Evolutionary conservation across 345 rosid species (phyloP).

Genomic region (Gossypium sturtianum): DNA sequence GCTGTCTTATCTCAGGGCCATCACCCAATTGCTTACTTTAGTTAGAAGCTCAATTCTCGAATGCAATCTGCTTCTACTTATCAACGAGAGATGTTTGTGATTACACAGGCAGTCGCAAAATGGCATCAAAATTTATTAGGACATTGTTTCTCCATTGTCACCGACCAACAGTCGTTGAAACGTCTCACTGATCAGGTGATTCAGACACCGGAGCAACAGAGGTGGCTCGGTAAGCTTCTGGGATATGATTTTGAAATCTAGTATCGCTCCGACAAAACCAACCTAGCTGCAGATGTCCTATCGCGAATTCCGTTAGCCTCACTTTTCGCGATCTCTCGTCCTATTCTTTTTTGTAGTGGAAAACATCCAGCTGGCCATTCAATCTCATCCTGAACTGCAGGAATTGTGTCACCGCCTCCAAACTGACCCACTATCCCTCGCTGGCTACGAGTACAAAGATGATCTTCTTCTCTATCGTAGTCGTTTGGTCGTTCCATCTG

Average conservation of each 20-base stretch:
- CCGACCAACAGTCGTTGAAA: not conserved
- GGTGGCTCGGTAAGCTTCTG: too few relatives aligned
- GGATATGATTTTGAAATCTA: too few relatives aligned
- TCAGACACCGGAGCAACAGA: too few relatives aligned
- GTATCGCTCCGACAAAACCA: not conserved
- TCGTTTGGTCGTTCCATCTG: not conserved
- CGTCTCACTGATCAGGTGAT: not conserved
- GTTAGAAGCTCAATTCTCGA: not conserved
- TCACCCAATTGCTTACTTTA: not conserved
- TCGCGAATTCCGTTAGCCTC: too few relatives aligned
- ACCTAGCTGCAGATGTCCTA: not conserved
- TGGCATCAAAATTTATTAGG: not conserved
- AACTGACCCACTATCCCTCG: not conserved
- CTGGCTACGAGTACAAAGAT: not conserved
- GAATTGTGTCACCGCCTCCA: too few relatives aligned
- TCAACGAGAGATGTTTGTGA: not conserved
- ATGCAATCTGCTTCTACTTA: not conserved
- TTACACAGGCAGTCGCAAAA: too few relatives aligned
- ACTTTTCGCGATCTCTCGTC: not conserved
- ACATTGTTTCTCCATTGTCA: too few relatives aligned
- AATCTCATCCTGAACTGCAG: too few relatives aligned
- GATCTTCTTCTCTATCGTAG: not conserved
- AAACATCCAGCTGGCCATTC: not conserved
- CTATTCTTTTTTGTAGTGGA: too few relatives aligned
- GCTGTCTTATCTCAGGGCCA: not conserved